Conservation (phyloP, 768 basidiomycete genomes). For the Lactarius trivialis region DNA sequence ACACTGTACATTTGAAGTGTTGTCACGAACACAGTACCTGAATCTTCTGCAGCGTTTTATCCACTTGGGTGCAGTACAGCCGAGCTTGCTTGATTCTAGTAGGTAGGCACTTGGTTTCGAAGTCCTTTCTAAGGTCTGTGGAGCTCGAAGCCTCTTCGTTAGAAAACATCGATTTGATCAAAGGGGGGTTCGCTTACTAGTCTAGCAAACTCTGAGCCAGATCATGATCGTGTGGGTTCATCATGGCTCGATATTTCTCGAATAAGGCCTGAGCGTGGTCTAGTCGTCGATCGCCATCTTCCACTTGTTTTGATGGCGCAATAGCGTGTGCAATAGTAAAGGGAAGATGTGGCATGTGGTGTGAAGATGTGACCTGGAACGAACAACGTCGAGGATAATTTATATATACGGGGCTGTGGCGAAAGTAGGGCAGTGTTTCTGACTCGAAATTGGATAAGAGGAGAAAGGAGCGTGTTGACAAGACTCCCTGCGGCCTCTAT, state of each 20-base stretch:
- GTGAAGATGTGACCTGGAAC: too few species aligned
- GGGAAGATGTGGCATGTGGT: neutral
- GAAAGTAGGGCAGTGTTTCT: too few species aligned
- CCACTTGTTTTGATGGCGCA: neutral
- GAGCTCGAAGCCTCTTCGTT: neutral
- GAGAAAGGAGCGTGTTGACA: too few species aligned
- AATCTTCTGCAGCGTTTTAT: neutral
- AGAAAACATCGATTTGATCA: neutral
- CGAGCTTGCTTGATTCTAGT: neutral
- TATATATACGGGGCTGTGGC: too few species aligned
- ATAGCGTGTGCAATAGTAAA: neutral
- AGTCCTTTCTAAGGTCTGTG: neutral
- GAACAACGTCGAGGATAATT: too few species aligned
- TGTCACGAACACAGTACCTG: neutral
- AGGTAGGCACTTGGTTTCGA: neutral
- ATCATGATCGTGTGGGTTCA: neutral
- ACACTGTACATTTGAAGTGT: neutral
- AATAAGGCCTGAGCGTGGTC: neutral
- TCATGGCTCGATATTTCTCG: neutral
- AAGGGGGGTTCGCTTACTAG: neutral
- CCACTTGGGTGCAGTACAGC: neutral
- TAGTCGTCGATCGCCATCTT: neutral
- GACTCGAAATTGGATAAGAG: too few species aligned
- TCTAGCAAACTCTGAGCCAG: neutral
- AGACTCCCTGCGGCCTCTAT: too few species aligned